Evolutionary conservation across 192 early-diverging fungal genomes (phyloP).

Genomic region (Chytriomyces sp.): DNA sequence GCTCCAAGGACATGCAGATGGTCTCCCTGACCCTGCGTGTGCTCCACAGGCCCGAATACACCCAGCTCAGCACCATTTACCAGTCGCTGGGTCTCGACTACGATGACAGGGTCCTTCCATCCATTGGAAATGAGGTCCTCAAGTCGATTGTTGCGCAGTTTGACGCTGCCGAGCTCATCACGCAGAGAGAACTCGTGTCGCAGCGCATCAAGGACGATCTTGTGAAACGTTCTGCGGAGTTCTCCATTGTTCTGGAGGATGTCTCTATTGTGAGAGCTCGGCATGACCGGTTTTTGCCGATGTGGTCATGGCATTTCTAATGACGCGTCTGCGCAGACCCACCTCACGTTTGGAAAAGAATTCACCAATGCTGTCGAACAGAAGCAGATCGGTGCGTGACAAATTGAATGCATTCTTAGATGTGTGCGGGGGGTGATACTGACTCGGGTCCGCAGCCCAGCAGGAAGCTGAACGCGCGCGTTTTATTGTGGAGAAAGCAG

Average conservation of each 20-base stretch:
- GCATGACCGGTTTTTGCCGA: background rate
- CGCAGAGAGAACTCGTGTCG: slow-evolving; percentile 91
- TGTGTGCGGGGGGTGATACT: slow-evolving; percentile 7
- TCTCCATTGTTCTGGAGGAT: slow-evolving; percentile 95
- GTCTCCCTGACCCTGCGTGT: slow-evolving; percentile 92
- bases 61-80: slow-evolving; percentile 79
- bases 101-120: slow-evolving; percentile 95
- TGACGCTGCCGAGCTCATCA: slow-evolving; percentile 96
- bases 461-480: slow-evolving; percentile 99
- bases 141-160: slow-evolving; percentile 98
- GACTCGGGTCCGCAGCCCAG: slow-evolving; percentile 60
- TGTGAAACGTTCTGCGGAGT: slow-evolving; percentile 88
- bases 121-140: slow-evolving; percentile 98
- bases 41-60: slow-evolving; percentile 78
- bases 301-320: background rate
- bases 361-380: slow-evolving; percentile 99
- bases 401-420: slow-evolving; percentile 1
- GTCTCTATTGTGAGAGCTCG: slow-evolving; percentile 88
- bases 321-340: slow-evolving; percentile 62
- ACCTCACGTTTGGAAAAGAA: slow-evolving; percentile 98
- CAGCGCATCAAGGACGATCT: slow-evolving; percentile 91
- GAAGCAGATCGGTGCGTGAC: slow-evolving; percentile 82
- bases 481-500: slow-evolving; percentile 97
- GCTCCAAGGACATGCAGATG: slow-evolving; percentile 99
- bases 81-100: slow-evolving; percentile 92